Conservation (phyloP, 75 land plant genomes). For the Selaginella tamariscina region DNA sequence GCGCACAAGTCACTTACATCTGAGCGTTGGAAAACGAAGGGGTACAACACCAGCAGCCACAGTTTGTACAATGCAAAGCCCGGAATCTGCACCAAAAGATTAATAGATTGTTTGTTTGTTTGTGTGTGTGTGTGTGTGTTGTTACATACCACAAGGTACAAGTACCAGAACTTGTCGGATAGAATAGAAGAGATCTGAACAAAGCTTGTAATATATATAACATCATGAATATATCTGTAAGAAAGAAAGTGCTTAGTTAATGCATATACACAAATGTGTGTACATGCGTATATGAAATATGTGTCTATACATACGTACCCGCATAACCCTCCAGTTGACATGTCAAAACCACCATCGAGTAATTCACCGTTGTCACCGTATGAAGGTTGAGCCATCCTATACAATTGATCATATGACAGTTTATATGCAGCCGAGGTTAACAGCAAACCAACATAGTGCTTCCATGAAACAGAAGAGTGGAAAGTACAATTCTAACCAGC, state of each 20-base stretch:
- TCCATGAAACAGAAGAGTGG: constrained; percentile 68
- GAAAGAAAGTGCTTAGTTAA: not conserved
- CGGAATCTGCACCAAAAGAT: constrained; percentile 41
- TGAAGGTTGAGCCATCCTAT: constrained; percentile 66
- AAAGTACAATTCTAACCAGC: constrained; percentile 46
- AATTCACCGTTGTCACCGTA: constrained; percentile 69
- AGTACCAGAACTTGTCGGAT: constrained; percentile 85
- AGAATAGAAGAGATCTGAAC: constrained; percentile 70
- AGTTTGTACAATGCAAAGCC: constrained; percentile 45
- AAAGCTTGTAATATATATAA: constrained; percentile 90
- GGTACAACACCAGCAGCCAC: constrained; percentile 18
- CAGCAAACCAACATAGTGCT: constrained; percentile 57
- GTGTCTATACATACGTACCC: constrained; percentile 29
- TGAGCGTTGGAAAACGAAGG: constrained; percentile 35
- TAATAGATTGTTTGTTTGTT: not conserved
- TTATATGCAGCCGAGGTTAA: constrained; percentile 53
- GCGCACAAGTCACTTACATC: constrained; percentile 27
- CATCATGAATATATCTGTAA: constrained; percentile 86
- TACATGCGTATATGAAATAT: not conserved
- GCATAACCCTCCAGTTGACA: constrained; percentile 80
- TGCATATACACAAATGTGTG: not conserved
- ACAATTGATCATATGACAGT: constrained; percentile 58
- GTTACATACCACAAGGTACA: constrained; percentile 70
- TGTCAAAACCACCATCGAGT: constrained; percentile 91
- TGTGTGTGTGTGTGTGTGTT: not conserved